A percentile compares a stretch with the other conserved stretches of the same genome.
Evolutionary conservation across 495 filamentous ascomycete species (phyloP).

Genomic region (Oleoguttula mirabilis): DNA sequence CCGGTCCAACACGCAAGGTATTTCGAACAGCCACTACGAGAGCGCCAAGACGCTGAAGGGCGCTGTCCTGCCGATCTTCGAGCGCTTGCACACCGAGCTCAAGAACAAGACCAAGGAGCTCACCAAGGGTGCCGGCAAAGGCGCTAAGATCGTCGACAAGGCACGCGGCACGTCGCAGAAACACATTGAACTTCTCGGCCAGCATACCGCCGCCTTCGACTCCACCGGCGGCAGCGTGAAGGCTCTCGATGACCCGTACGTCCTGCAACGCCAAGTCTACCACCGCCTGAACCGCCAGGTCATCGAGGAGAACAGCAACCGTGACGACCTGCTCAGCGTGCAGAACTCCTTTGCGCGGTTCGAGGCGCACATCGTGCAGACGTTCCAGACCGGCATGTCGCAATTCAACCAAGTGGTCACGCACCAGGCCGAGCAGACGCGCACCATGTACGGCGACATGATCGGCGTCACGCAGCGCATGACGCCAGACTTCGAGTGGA

Average conservation of each 20-base stretch:
- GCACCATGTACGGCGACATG: constrained; percentile 71
- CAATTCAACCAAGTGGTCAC: constrained; percentile 66
- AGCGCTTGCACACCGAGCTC: constrained; percentile 86
- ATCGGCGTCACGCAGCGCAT: constrained; percentile 63
- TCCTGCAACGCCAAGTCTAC: constrained; percentile 67
- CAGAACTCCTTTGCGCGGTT: constrained; percentile 83
- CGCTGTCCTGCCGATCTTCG: constrained; percentile 72
- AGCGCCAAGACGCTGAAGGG: constrained; percentile 78
- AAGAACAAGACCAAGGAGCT: constrained; percentile 91
- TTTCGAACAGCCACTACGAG: constrained; percentile 75
- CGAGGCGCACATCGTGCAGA: constrained; percentile 71
- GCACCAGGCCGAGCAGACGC: constrained; percentile 69
- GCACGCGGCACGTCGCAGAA: constrained; percentile 77
- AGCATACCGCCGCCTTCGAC: constrained; percentile 65
- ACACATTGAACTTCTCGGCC: constrained; percentile 85
- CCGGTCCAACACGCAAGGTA: constrained; percentile 78
- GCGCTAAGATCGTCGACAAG: constrained; percentile 81
- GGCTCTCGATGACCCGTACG: constrained; percentile 70
- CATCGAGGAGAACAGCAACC: constrained; percentile 86
- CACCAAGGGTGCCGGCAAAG: constrained; percentile 67
- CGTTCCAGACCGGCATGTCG: constrained; percentile 68
- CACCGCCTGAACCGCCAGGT: constrained; percentile 84
- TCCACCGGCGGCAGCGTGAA: constrained; percentile 54
- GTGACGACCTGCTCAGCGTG: constrained; percentile 74
- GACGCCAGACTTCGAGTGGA: constrained; percentile 86